Conservation (phyloP, 257 asterid genomes). For the Penstemon newberryi region DNA sequence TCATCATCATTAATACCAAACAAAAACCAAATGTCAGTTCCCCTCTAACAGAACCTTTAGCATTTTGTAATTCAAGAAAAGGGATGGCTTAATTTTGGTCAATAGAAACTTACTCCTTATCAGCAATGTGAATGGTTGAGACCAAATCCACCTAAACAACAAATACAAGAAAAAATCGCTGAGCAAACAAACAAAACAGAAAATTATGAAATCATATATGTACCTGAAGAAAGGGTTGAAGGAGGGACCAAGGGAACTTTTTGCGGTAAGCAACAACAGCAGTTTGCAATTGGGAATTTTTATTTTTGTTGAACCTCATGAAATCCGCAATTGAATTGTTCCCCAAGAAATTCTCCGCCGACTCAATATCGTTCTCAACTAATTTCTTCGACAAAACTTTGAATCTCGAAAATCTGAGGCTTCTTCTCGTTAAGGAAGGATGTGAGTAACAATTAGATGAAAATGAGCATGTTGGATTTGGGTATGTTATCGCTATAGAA, state of each 20-base stretch:
- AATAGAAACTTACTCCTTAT: constrained; percentile 70
- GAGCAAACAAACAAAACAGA: background rate
- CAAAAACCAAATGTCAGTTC: background rate
- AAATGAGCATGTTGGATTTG: constrained; percentile 44
- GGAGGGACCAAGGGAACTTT: constrained; percentile 90
- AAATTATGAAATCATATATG: background rate
- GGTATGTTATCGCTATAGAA: constrained; percentile 48
- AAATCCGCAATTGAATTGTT: constrained; percentile 88
- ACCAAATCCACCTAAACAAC: constrained; percentile 85
- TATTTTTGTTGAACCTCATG: constrained; percentile 71
- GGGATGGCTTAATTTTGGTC: too few relatives aligned
- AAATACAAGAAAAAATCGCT: constrained; percentile 13
- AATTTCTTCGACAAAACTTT: constrained; percentile 39
- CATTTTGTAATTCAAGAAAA: too few relatives aligned
- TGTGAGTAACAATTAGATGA: constrained; percentile 25
- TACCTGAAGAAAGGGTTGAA: constrained; percentile 85
- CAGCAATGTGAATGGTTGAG: constrained; percentile 96
- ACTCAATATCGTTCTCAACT: constrained; percentile 33
- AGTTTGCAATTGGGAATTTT: constrained; percentile 76
- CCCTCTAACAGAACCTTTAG: background rate
- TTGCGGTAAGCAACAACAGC: constrained; percentile 83
- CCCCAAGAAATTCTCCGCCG: constrained; percentile 59
- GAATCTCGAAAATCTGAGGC: constrained; percentile 35
- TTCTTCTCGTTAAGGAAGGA: constrained; percentile 16
- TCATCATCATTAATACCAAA: background rate